Evolutionary conservation across 495 filamentous ascomycete species (phyloP).

Genomic region (Thozetella sp.): DNA sequence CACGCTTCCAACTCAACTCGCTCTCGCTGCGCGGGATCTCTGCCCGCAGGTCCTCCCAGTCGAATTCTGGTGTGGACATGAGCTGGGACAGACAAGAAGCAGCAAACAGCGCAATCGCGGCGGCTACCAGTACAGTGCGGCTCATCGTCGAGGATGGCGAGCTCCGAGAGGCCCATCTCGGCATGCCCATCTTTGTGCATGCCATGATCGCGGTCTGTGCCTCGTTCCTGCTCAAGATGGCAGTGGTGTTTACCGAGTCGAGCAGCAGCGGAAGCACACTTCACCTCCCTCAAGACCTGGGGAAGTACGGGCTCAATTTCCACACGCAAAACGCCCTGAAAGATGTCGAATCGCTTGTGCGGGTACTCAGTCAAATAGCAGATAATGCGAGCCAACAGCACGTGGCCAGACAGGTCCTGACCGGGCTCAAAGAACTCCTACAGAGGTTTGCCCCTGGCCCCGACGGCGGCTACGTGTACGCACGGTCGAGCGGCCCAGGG

Average conservation of each 20-base stretch:
- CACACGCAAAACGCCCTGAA: not conserved
- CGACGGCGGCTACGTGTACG: not conserved
- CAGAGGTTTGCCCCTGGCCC: not conserved
- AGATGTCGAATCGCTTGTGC: not conserved
- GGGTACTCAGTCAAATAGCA: not conserved
- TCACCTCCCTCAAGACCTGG: not conserved
- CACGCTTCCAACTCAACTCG: not conserved
- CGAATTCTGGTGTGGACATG: not conserved
- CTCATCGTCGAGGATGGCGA: not conserved
- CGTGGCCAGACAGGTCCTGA: not conserved
- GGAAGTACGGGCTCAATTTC: not conserved
- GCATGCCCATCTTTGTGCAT: not conserved
- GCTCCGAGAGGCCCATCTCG: not conserved
- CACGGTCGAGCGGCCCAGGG: not conserved
- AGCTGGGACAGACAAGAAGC: conserved; percentile 1
- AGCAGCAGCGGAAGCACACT: not conserved
- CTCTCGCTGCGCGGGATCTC: not conserved
- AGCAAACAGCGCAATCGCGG: not conserved
- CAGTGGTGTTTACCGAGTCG: not conserved
- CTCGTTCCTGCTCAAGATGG: not conserved
- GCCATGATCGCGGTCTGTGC: conserved; percentile 1
- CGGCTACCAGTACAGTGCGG: not conserved
- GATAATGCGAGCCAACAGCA: not conserved
- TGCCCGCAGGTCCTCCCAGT: not conserved
- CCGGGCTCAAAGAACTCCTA: not conserved